Evolutionary conservation across 768 basidiomycete species (phyloP), one percentile per base, ranked within the genome.

Genomic region (Crucibulum laeve): DNA sequence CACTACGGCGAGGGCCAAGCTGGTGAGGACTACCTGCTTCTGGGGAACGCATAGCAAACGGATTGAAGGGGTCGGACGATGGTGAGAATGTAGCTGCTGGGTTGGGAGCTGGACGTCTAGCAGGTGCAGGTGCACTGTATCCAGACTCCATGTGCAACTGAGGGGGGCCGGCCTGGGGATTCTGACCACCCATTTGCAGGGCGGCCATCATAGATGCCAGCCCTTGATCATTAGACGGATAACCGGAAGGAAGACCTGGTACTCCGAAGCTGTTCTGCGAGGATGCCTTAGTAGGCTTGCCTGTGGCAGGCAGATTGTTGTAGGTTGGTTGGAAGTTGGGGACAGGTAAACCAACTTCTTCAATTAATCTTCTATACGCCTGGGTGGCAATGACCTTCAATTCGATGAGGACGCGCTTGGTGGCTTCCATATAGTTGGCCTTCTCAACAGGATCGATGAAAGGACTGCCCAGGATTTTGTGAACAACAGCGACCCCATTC

Each of bases 381-480:
- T 94, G 93, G 4, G 91, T 91, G n/a, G 88, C 84, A 42, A 89
- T 87, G 33, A 94, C 94, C 68, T 94, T 92, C 44, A 98, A 71
- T 56, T 89, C 85, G 36, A 90, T 89, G 46, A 98, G 67, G 22
- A 94, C 93, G 7, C 88, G 81, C 59, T 92, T 93, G 25, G 91
- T 91, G 4, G 91, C 87, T 53, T 92, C 92, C 3, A 91, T 69
- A 53, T 89, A 87, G 33, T 67, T 68, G 13, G 71, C 69, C 58
- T 86, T 89, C 54, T 84, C 80, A 4, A 64, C 56, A 10, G 80
- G 77, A 38, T 91, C 86, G 49, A 97, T 74, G 69, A 86, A 91
- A 7, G 87, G 76, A 59, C 87, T 93, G 8, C 87, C 88, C 51
- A 97, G 63, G 49, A 97, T 87, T 64, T 98, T 98, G 64, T 89